Base-by-base conservation (phyloP, 2,329 filamentous ascomycete species). In the Polytolypa hystricis region DNA sequence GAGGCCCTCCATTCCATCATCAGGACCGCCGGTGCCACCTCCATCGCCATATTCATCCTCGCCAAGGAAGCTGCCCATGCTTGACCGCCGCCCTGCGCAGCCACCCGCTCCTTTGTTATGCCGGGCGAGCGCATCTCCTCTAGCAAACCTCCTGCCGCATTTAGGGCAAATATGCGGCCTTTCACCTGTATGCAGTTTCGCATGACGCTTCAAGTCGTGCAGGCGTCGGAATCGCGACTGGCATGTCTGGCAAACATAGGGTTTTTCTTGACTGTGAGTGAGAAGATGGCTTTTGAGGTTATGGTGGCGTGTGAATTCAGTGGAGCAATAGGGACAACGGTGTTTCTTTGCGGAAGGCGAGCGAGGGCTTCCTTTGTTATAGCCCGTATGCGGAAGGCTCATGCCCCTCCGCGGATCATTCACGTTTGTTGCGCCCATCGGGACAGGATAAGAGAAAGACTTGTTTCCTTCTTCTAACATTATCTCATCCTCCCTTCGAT, bases 231-330 rank as follows among this genome's bases (percentile, higher is more conserved):
- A 98, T 35, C 89, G 79, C 59, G 91, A 84, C 49, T 89, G 77
- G 57, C 91, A 98, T n/a, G 84, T 85, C 43, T 84, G 79, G 56
- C 91, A 98, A 18, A 91, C 76, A 54, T 91, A 98, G 0, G 91
- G 91, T 62, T 98, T 98, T 60, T 98, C 91, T 67, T 98, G 89
- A 52, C 87, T 95, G 60, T 96, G 91, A 0, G 91, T 96, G 55
- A 98, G 74, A 39, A 98, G 73, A 64, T 98, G 91, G 49, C 86
- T 95, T 65, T 96, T 98, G 18, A 96, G 73, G 53, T 98, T 96
- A 57, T 96, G 91, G 56, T 96, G 91, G 30, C 91, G 77, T 18
- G 91, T 98, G 50, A 98, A 98, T 53, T 94, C 91, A 4, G 91
- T 95, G 26, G 85, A 77, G 68, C 91, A 98, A 58, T 93, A 94